Base-by-base conservation (phyloP, 768 basidiomycete species). In the Dentipellis sp. region DNA sequence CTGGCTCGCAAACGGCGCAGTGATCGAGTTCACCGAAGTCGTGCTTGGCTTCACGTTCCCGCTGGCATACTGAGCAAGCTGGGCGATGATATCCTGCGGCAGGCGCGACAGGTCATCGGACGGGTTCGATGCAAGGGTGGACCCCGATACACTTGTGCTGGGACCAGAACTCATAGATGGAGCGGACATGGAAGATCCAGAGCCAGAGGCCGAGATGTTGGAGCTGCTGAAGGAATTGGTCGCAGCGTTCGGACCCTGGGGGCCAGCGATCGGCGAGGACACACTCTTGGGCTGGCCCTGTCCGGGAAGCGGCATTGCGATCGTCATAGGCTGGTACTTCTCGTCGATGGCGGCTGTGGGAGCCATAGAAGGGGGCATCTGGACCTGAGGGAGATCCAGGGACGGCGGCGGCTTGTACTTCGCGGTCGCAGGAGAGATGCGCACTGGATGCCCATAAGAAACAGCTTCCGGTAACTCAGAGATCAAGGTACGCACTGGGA, bases 351-450 rank as follows among this genome's bases (percentile, higher is more conserved):
- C 40, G 38, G 10, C 34, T 3, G 39, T 19, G 9, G 56, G 5
- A 35, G 23, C 51, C 11, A 55, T 38, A 23, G 55, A 34, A 0
- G 52, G 48, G 23, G 59, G 61, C 7, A 62, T 57, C 48, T 62
- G 61, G 22, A 62, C 56, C 46, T 58, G 61, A 48, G 61, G 59
- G 7, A 62, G 56, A 56, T 62, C 61, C 49, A 61, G 52, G 42
- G 59, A 49, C 1, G 78, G 68, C 12, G 79, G 76, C 2, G 82
- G 77, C 69, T 90, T 93, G 73, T 83, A 88, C 66, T 91, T 92
- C 23, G 90, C 90, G 0, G 90, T 93, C 17, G 90, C 90, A 10
- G 91, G 88, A 9, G 90, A 92, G 58, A 93, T 91, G 58, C 90
- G 86, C 91, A 93, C 90, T 92, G 63, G 16, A 56, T 29, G 58